Evolutionary conservation across 768 basidiomycete genomes (phyloP).

Genomic region (Xerocomellus intermedius): DNA sequence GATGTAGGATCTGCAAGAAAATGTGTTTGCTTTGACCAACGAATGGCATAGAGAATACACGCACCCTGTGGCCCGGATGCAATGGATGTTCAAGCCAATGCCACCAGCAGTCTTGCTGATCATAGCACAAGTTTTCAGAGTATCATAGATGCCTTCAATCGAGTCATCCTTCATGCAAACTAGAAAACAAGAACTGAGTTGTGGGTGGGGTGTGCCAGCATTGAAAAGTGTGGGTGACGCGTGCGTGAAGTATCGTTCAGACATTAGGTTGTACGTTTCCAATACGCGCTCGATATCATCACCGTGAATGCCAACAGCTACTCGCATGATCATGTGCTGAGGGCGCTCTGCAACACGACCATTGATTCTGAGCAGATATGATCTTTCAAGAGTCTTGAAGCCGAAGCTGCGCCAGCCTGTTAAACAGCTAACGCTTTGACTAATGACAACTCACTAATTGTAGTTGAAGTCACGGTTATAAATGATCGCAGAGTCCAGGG

Average conservation of each 20-base stretch:
- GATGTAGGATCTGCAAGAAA: constrained; percentile 78
- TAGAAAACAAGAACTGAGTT: constrained; percentile 95
- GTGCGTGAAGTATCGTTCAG: constrained; percentile 97
- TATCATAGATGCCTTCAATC: constrained; percentile 99
- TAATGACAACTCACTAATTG: constrained; percentile 65
- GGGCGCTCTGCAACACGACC: constrained; percentile 96
- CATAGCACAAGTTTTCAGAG: constrained; percentile 96
- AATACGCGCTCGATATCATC: constrained; percentile 82
- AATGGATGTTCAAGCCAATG: constrained; percentile 94
- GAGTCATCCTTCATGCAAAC: constrained; percentile 98
- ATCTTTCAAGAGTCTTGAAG: constrained; percentile 99
- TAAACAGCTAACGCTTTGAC: not conserved
- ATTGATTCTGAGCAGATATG: constrained; percentile 92
- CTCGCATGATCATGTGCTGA: constrained; percentile 99
- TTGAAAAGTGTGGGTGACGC: constrained; percentile 98
- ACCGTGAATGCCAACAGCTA: constrained; percentile 96
- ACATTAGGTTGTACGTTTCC: constrained; percentile 96
- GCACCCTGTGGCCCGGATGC: constrained; percentile 92
- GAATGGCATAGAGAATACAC: constrained; percentile 19
- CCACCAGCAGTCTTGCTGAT: constrained; percentile 99
- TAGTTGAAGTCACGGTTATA: constrained; percentile 98
- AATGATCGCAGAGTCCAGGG: constrained; percentile 91
- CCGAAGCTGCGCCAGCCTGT: constrained; percentile 64
- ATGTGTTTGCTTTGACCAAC: not conserved
- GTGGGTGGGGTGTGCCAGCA: constrained; percentile 93